Base-by-base conservation (phyloP, 2,329 filamentous ascomycete genomes). In the Tricladium varicosporioides region DNA sequence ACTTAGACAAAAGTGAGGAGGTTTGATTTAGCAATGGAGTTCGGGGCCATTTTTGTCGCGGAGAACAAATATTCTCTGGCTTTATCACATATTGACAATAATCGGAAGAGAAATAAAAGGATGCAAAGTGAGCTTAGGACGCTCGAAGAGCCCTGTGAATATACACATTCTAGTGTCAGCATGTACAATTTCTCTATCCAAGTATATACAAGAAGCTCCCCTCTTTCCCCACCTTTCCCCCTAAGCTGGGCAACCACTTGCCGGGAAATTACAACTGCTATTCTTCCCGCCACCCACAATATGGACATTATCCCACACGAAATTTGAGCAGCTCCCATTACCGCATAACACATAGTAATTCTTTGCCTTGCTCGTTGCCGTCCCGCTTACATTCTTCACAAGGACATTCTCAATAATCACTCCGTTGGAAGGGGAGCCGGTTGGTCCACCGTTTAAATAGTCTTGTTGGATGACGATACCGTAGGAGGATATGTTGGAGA, bases 401-500 rank as follows among this genome's bases (percentile, higher is more conserved):
- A 56, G 64, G 9, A 58, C 44, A 67, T 47, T 67, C n/a, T 77
- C 79, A 65, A 81, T 79, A 27, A 75, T 76, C 14, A 81, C 76
- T 27, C 78, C 78, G 32, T 65, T 60, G 44, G 75, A 78, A 7
- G 77, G 74, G 0, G 16, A 69, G 14, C 76, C 77, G 10, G 73
- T 77, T 9, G 76, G 75, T 14, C 66, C 69, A n/a, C 77, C 77
- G 59, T 80, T 79, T 60, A 75, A 62, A 60, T 80, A 84, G 63
- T 83, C 79, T 71, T 84, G 82, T 69, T 83, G 74, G 56, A 85
- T 50, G 56, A 77, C 76, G 53, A 80, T 76, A 11, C 77, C 77
- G 64, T 78, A 78, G 57, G 75, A 73, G 49, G 69, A 66, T 58
- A 79, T 77, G 53, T 71, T 71, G 31, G 68, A 70, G 49, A 80